Conservation (phyloP, 2,329 filamentous ascomycete species). For the Chrysoporthe puriensis region DNA sequence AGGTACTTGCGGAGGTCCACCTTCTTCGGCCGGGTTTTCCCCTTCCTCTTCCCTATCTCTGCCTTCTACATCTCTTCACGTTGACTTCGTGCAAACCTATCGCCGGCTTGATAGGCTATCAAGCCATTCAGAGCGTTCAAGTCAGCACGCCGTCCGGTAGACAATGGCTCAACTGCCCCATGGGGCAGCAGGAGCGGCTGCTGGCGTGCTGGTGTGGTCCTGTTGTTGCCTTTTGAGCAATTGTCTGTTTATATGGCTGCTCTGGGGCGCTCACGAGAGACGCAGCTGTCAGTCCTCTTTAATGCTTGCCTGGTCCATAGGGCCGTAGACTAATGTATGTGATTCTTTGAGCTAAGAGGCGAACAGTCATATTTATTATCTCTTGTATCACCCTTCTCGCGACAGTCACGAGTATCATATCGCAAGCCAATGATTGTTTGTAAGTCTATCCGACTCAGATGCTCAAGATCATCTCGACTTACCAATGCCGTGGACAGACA, state of each 20-base stretch:
- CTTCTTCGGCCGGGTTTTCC: not conserved
- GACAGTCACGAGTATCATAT: conserved; percentile 21
- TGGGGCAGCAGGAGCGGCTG: conserved; percentile 20
- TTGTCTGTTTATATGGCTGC: conserved; percentile 25
- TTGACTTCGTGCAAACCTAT: not conserved
- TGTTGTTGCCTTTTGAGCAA: conserved; percentile 15
- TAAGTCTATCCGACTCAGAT: not conserved
- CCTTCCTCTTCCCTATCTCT: not conserved
- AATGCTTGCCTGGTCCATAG: not conserved
- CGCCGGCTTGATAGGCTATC: not conserved
- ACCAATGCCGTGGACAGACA: conserved; percentile 14
- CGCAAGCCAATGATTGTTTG: conserved; percentile 20
- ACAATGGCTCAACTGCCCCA: conserved; percentile 26
- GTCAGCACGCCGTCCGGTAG: not conserved
- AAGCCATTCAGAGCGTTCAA: not conserved
- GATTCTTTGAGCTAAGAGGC: not conserved
- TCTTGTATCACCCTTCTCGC: conserved; percentile 18
- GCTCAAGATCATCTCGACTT: not conserved
- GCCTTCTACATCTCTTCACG: not conserved
- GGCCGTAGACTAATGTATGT: not conserved
- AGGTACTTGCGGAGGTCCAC: not conserved
- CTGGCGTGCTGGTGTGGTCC: conserved; percentile 19
- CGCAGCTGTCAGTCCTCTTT: conserved; percentile 23
- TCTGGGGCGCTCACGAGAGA: conserved; percentile 26
- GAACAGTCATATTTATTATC: conserved; percentile 20